Conservation (phyloP, 345 rosid species). For the Eucalyptus shirleyi region DNA sequence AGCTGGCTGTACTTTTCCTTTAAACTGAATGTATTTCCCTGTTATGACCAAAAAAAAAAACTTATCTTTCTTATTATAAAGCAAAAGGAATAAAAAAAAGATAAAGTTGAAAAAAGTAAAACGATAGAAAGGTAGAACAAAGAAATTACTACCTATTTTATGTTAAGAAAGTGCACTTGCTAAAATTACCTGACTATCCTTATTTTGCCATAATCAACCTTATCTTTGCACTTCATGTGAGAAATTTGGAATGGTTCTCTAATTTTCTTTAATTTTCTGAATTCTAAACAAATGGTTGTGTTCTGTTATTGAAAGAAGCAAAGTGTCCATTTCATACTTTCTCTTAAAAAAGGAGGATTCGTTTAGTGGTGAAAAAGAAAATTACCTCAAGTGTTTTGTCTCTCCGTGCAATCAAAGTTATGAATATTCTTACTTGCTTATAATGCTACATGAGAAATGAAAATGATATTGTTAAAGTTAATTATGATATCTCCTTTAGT, state of each 20-base stretch:
- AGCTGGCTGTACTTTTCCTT: too few relatives aligned
- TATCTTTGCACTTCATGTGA: not conserved
- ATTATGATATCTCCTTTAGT: not conserved
- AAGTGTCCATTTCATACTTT: not conserved
- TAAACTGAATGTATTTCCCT: too few relatives aligned
- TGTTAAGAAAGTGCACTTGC: too few relatives aligned
- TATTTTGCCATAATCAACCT: not conserved
- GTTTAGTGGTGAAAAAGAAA: not conserved
- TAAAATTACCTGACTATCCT: not conserved
- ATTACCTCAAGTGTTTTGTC: not conserved
- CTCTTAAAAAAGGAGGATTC: not conserved
- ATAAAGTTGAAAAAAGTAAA: accelerated
- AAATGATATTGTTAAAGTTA: not conserved
- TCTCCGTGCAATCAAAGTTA: not conserved
- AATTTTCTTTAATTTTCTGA: too few relatives aligned
- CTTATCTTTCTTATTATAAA: too few relatives aligned
- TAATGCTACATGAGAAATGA: not conserved
- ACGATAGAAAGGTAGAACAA: not conserved
- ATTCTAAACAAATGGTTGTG: not conserved
- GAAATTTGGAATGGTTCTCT: not conserved
- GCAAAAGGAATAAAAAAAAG: not conserved
- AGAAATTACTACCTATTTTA: not conserved
- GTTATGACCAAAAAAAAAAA: too few relatives aligned
- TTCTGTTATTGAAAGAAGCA: not conserved
- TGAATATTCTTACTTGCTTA: not conserved